These are phyloP conservation scores for Clonostachys rhizophaga DNA, from an alignment of 2,329 filamentous ascomycete species.

Conservation along the genomic window DNA sequence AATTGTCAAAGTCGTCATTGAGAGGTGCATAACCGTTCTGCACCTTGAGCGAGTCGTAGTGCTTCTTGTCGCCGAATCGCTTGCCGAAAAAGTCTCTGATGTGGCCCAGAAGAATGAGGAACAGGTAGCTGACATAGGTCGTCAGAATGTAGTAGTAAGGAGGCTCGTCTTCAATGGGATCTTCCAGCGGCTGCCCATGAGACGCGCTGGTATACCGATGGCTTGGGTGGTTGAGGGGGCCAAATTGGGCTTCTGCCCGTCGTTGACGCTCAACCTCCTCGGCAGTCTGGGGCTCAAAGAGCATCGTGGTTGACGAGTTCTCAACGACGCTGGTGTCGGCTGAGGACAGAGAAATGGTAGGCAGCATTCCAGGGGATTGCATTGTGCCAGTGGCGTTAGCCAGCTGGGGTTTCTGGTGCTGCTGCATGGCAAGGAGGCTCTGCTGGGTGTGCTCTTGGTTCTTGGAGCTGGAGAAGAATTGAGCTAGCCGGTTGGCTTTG, in stretches of 20 bases:
- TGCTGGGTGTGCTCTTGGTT: slow-evolving; percentile 66
- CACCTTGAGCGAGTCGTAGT: slow-evolving; percentile 76
- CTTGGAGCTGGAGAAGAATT: slow-evolving; percentile 80
- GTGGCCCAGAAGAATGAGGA: slow-evolving; percentile 93
- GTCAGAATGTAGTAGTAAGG: slow-evolving; percentile 96
- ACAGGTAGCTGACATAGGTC: slow-evolving; percentile 96
- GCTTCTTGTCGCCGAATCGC: slow-evolving; percentile 77
- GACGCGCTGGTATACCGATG: slow-evolving; percentile 90
- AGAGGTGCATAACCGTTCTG: slow-evolving; percentile 89
- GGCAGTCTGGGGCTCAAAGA: slow-evolving; percentile 85
- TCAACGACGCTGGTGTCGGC: slow-evolving; percentile 73
- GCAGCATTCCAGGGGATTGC: slow-evolving; percentile 71
- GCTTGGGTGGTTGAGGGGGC: slow-evolving; percentile 71
- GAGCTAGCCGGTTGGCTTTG: slow-evolving; percentile 72
- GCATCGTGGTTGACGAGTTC: slow-evolving; percentile 66
- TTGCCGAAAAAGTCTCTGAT: slow-evolving; percentile 98
- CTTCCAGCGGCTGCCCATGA: slow-evolving; percentile 71
- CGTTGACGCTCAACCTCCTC: slow-evolving; percentile 74
- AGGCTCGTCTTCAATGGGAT: slow-evolving; percentile 89
- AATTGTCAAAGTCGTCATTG: slow-evolving; percentile 98
- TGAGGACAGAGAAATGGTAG: slow-evolving; percentile 87
- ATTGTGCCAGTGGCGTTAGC: slow-evolving; percentile 56
- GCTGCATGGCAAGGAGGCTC: slow-evolving; percentile 63
- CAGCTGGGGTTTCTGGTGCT: slow-evolving; percentile 31
- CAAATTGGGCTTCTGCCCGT: slow-evolving; percentile 85